A percentile compares a stretch with the other conserved stretches of the same genome.
phyloP scores from a whole-genome alignment of 192 early-diverging fungal species.

The Coemansia sp. region DNA sequence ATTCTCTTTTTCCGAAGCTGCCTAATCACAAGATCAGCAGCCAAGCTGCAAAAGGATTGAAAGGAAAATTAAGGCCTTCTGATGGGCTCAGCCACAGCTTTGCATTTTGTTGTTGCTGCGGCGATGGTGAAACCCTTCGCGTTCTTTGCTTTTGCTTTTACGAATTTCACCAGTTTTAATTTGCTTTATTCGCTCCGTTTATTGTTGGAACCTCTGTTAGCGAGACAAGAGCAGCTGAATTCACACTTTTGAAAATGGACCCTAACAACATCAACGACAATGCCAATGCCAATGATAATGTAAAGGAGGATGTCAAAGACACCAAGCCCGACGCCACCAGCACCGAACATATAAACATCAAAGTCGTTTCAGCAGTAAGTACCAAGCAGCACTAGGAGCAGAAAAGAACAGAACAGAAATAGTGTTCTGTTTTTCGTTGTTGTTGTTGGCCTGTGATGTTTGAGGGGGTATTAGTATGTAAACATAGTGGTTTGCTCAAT shows the following conservation, averaged over 20 bases:
- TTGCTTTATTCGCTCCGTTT: background rate
- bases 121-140: background rate
- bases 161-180: background rate
- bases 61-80: no score
- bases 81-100: no score
- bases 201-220: no score
- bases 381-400: background rate
- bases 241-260: background rate
- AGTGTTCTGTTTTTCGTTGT: background rate
- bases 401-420: no score
- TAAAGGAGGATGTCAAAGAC: constrained; percentile 48
- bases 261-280: constrained; percentile 10
- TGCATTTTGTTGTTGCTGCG: background rate
- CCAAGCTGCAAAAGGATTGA: no score
- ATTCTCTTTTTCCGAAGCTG: no score
- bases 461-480: no score
- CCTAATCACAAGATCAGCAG: no score
- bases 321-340: constrained; percentile 60
- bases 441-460: background rate
- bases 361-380: constrained; percentile 85
- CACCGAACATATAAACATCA: constrained; percentile 86
- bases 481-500: no score
- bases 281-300: background rate
- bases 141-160: constrained; percentile 1
- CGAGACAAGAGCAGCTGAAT: constrained; percentile 5